Evolutionary conservation across 768 basidiomycete species (phyloP).

Genomic region (Pleurotus tuoliensis): DNA sequence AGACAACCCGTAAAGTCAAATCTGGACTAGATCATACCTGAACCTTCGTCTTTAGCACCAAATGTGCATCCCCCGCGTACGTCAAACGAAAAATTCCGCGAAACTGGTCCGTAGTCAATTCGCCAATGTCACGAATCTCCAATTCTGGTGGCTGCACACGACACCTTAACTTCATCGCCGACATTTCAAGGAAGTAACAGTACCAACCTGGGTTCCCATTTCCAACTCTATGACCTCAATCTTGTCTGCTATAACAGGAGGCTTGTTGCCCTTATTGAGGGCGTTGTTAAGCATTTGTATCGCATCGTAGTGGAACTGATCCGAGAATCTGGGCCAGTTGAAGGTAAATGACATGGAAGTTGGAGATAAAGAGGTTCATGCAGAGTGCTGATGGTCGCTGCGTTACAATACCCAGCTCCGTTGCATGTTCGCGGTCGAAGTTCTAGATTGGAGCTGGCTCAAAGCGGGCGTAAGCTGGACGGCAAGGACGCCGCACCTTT

Average conservation of each 20-base stretch:
- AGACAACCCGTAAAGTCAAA: too few species aligned
- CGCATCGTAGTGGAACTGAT: conserved; percentile 94
- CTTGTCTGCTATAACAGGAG: conserved; percentile 93
- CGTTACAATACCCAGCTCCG: neutral
- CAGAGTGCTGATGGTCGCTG: neutral
- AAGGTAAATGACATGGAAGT: conserved; percentile 80
- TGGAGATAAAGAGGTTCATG: neutral
- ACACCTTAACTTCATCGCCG: neutral
- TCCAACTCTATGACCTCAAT: conserved; percentile 99
- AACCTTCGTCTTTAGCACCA: conserved; percentile 85
- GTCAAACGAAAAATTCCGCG: conserved; percentile 94
- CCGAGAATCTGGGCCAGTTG: conserved; percentile 95
- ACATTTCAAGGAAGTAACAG: neutral
- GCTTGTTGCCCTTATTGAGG: conserved; percentile 95
- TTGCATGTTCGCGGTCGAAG: neutral
- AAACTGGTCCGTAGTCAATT: conserved; percentile 93
- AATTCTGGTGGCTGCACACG: conserved; percentile 85
- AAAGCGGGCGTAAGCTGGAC: neutral
- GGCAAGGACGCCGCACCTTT: neutral
- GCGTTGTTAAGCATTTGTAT: conserved; percentile 96
- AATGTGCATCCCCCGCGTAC: conserved; percentile 91
- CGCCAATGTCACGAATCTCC: conserved; percentile 96
- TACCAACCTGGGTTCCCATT: conserved; percentile 90
- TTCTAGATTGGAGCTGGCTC: neutral
- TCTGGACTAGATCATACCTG: conserved; percentile 51